Percentiles rank a stretch among this genome's conserved stretches.
Evolutionary conservation across 2,329 filamentous ascomycete genomes (phyloP).

Genomic region (Pyrenophora graminea): DNA sequence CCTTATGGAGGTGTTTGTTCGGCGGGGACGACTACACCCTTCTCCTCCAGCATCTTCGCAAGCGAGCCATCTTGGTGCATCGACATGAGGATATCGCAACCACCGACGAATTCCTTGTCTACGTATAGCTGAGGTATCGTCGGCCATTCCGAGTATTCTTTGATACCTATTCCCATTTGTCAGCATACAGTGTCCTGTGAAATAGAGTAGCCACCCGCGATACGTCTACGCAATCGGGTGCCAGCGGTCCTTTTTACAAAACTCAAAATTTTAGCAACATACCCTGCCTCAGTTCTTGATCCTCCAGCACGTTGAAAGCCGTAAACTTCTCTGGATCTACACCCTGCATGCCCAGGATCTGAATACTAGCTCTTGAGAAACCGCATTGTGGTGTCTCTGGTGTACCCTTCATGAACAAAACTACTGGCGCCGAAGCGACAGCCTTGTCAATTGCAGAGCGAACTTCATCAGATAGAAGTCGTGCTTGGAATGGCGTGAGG

Average conservation of each 20-base stretch:
- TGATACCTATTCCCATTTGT: conserved; percentile 70
- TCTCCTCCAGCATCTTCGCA: conserved; percentile 88
- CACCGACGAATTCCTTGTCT: conserved; percentile 92
- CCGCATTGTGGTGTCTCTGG: conserved; percentile 95
- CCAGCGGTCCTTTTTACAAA: not conserved
- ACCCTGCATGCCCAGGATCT: conserved; percentile 92
- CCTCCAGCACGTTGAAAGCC: conserved; percentile 97
- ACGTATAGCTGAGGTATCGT: conserved; percentile 97
- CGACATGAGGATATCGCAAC: conserved; percentile 94
- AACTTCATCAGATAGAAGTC: conserved; percentile 80
- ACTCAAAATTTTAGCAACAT: conserved; percentile 1
- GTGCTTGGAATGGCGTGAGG: conserved; percentile 55
- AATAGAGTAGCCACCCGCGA: not conserved
- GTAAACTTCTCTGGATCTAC: conserved; percentile 95
- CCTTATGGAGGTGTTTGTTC: conserved; percentile 29
- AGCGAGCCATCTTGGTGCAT: conserved; percentile 98
- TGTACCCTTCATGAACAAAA: conserved; percentile 99
- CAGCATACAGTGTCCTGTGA: conserved; percentile 8
- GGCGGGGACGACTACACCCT: conserved; percentile 74
- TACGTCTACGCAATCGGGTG: not conserved
- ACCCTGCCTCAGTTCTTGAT: conserved; percentile 83
- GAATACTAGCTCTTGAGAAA: conserved; percentile 92
- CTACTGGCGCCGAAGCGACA: conserved; percentile 83
- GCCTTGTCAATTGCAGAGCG: conserved; percentile 87
- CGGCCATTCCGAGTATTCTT: conserved; percentile 99